Evolutionary conservation across 2,329 filamentous ascomycete species (phyloP), one percentile per base, ranked within the genome.

Genomic region (Ophiostoma sp.): DNA sequence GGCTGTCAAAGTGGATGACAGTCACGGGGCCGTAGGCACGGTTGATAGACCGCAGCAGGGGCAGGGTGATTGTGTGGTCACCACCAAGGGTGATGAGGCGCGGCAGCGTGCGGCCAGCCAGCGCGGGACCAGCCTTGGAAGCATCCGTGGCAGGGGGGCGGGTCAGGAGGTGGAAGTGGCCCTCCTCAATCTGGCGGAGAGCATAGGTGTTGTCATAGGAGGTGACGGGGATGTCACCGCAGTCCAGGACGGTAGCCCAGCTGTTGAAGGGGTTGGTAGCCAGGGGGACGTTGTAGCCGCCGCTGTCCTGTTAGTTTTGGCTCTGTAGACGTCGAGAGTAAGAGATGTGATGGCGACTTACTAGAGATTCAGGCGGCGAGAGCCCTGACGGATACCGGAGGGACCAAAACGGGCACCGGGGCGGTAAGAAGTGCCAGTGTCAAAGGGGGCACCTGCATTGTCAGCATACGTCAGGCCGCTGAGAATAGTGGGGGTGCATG

Each of bases 181-280:
- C 92, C 77, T 94, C 87, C 76, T 96, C 92, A 66, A 96, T 95
- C 76, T 96, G 92, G 71, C 89, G 84, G 38, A 96, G 86, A 7
- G 92, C 92, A 78, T 86, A 95, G 2, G 85, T 83, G 76, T 95
- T 95, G 77, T 96, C 92, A 73, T 93, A 93, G 86, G 90, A 93
- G 11, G 90, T 94, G 3, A 95, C 91, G 0, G 91, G 91, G 65
- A 94, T 91, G 75, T 95, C 91, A 70, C 91, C 91, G 75, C 91
- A 95, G 76, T 95, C 91, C 1, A 95, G 79, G 2, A 95, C 86
- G 65, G 85, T 92, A 8, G 92, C 89, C 85, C 91, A 94, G 74
- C 85, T 89, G 76, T 89, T 87, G 81, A 95, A 95, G 0, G 91
- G 90, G 77, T 95, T 94, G 36, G 89, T 89, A 41, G 85, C 82